Base-by-base conservation (phyloP, 139 green algal species). In the Coccomyxa sp. region DNA sequence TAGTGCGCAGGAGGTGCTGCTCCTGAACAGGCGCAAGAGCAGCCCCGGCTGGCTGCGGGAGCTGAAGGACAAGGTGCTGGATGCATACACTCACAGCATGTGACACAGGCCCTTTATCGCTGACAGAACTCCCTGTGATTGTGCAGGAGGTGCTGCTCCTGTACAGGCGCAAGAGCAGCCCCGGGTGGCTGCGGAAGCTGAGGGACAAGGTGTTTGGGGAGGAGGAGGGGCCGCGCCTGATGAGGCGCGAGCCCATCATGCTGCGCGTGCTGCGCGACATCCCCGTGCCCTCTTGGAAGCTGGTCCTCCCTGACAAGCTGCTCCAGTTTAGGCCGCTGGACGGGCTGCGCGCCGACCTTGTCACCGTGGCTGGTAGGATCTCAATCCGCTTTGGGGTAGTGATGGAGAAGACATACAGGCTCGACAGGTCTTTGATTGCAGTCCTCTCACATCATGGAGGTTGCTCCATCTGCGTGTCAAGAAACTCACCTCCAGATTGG, bases 301-400 rank as follows among this genome's bases (percentile, higher is more conserved):
- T 86, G 1, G 82, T 89, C 10, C 87, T 85, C 54, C 85, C 85
- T 8, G 79, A 89, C 70, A 89, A 89, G 82, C 85, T 89, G 68
- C 77, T 89, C 79, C 85, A 89, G 82, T 89, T 89, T 77, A 39
- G 82, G 12, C 85, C 85, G 0, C 81, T 89, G 36, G 85, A 89
- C 74, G 76, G 82, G 27, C 68, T 87, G 58, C 75, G 79, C 35
- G 78, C 83, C 0, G 82, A 89, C 69, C 70, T 87, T 1, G 55
- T 89, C 34, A 78, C 76, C 8, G 38, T 89, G 29, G 73, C 78
- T 68, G 85, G 81, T 70, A 14, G 9, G 38, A 36, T 37, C 12
- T 70, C 22, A 27, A 58, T 14, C 44, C n/a, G n/a, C n/a, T n/a
- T n/a, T n/a, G n/a, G n/a, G n/a, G n/a, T n/a, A n/a, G n/a, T n/a